Conservation (phyloP, 1,284 basidiomycete genomes). For the Trichosporon faecale region DNA sequence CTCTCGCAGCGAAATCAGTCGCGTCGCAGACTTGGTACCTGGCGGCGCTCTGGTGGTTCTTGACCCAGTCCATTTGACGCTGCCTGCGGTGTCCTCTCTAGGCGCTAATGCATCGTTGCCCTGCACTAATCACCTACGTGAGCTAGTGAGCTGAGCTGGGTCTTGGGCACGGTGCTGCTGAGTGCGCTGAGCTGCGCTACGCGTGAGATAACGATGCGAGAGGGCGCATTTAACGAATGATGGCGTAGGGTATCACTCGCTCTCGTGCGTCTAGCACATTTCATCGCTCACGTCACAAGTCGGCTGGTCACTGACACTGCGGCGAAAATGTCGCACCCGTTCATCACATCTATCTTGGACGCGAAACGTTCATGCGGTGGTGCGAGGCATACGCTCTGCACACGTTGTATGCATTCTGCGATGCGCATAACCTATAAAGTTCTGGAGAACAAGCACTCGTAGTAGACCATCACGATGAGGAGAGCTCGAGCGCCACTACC, state of each 20-base stretch:
- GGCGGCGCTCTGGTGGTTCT: too few species aligned
- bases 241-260: neutral
- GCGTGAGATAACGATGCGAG: neutral
- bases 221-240: too few species aligned
- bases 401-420: too few species aligned
- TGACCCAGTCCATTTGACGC: neutral
- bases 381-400: too few species aligned
- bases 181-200: neutral
- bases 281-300: neutral
- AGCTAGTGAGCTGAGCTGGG: neutral
- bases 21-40: neutral
- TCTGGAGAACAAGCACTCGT: too few species aligned
- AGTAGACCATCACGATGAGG: too few species aligned
- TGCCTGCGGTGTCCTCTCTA: neutral
- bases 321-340: too few species aligned
- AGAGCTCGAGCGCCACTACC: too few species aligned
- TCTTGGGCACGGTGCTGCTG: neutral
- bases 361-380: too few species aligned
- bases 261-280: neutral
- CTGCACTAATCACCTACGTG: neutral
- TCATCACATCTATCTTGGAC: too few species aligned
- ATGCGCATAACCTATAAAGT: too few species aligned
- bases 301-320: too few species aligned
- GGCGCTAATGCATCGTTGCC: neutral
- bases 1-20: neutral